Percentiles rank a stretch among this genome's conserved stretches.
Evolutionary conservation across 2,329 filamentous ascomycete species (phyloP).

Genomic region (Penicillium italicum): DNA sequence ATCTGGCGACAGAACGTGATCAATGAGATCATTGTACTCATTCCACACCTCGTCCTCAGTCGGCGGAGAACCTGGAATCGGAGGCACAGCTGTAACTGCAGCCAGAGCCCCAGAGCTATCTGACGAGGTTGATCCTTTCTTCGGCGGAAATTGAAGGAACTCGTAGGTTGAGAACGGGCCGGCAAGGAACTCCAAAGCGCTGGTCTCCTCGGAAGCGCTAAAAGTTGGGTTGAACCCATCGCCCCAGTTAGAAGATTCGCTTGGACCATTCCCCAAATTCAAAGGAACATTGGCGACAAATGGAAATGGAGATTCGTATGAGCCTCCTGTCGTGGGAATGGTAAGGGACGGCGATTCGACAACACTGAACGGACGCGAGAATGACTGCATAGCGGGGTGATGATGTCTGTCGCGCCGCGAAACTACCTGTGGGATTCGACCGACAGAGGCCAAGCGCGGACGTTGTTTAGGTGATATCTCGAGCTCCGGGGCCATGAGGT

Average conservation of each 20-base stretch:
- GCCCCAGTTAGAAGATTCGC: conserved; percentile 23
- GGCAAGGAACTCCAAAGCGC: conserved; percentile 33
- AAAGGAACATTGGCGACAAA: conserved; percentile 21
- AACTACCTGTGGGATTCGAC: conserved; percentile 79
- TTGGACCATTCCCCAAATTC: conserved; percentile 6
- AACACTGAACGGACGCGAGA: conserved; percentile 73
- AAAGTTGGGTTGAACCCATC: conserved; percentile 33
- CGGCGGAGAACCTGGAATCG: conserved; percentile 58
- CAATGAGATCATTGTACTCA: conserved; percentile 86
- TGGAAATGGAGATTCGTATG: conserved; percentile 23
- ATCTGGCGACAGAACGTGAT: conserved; percentile 58
- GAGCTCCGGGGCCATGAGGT: conserved; percentile 15
- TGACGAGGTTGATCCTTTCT: conserved; percentile 68
- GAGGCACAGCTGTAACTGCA: conserved; percentile 64
- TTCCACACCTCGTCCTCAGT: conserved; percentile 89
- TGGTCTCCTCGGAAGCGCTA: conserved; percentile 32
- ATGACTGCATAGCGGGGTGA: conserved; percentile 70
- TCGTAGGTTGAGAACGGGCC: conserved; percentile 49
- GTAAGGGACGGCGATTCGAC: conserved; percentile 44
- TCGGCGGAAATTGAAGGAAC: conserved; percentile 70
- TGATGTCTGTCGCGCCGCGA: conserved; percentile 61
- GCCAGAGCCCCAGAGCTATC: conserved; percentile 61
- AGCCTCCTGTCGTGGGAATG: conserved; percentile 25
- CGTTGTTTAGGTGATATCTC: conserved; percentile 31
- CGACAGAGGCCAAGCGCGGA: conserved; percentile 71